Evolutionary conservation across 2,329 filamentous ascomycete species (phyloP).

Genomic region (Basipetospora sp.): DNA sequence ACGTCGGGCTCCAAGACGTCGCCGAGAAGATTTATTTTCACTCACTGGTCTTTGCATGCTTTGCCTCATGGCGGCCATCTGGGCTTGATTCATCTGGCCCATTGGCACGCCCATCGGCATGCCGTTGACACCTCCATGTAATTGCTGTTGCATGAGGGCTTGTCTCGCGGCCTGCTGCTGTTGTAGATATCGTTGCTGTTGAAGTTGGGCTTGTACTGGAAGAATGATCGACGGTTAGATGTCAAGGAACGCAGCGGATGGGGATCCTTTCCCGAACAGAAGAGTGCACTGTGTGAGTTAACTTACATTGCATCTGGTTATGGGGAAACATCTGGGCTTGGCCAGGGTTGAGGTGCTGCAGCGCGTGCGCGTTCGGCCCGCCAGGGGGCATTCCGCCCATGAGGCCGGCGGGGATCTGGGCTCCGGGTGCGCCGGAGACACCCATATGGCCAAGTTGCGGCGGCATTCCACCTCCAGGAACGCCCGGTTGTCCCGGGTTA

Average conservation of each 20-base stretch:
- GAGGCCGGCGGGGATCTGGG: slow-evolving; percentile 59
- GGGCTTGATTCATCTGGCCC: slow-evolving; percentile 30
- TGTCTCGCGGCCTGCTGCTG: slow-evolving; percentile 21
- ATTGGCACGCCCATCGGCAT: slow-evolving; percentile 40
- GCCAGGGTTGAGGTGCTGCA: slow-evolving; percentile 56
- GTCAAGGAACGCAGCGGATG: too few relatives aligned
- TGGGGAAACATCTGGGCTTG: slow-evolving; percentile 45
- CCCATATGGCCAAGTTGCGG: slow-evolving; percentile 58
- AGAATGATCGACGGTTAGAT: slow-evolving; percentile 24
- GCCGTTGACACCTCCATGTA: slow-evolving; percentile 17
- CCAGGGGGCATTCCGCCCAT: slow-evolving; percentile 62
- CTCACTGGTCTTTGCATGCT: slow-evolving; percentile 28
- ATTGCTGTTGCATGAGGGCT: slow-evolving; percentile 38
- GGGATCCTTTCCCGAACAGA: too few relatives aligned
- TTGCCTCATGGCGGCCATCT: slow-evolving; percentile 36
- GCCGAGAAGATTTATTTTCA: too few relatives aligned
- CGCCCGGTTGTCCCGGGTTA: slow-evolving; percentile 55
- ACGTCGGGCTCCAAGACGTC: too few relatives aligned
- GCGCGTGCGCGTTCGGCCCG: slow-evolving; percentile 50
- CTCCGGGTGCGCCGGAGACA: slow-evolving; percentile 51
- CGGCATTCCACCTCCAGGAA: slow-evolving; percentile 36
- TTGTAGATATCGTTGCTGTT: slow-evolving; percentile 19
- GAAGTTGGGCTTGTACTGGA: slow-evolving; percentile 16
- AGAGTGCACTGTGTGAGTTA: too few relatives aligned
- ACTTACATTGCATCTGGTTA: slow-evolving; percentile 19